phyloP scores from a whole-genome alignment of 1,284 basidiomycete species.

The Porogramme epimiltina region DNA sequence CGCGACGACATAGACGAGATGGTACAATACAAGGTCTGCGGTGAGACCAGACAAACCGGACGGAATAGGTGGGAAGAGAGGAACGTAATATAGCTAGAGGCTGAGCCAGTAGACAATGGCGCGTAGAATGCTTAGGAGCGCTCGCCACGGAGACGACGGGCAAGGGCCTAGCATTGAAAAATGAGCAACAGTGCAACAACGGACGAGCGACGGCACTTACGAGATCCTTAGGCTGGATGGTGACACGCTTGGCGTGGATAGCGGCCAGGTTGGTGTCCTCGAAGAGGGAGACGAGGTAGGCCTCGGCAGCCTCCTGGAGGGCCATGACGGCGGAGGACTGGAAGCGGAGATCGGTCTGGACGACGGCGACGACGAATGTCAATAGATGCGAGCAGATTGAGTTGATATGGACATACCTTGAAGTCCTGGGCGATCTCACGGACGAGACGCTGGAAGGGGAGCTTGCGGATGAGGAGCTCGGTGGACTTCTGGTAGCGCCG shows the following conservation, averaged over 20 bases:
- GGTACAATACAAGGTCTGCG: slow-evolving; percentile 20
- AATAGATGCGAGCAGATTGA: slow-evolving; percentile 1
- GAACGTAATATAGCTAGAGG: slow-evolving; percentile 17
- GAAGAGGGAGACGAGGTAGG: slow-evolving; percentile 96
- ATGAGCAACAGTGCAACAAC: neutral
- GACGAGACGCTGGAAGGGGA: slow-evolving; percentile 94
- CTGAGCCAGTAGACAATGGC: neutral
- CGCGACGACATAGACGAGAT: slow-evolving; percentile 9
- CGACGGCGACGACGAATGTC: slow-evolving; percentile 7
- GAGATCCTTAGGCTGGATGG: slow-evolving; percentile 87
- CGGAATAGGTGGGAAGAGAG: slow-evolving; percentile 12
- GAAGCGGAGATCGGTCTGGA: slow-evolving; percentile 90
- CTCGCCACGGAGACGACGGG: slow-evolving; percentile 88
- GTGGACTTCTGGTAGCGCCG: slow-evolving; percentile 97
- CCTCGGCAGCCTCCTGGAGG: slow-evolving; percentile 95
- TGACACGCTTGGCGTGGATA: slow-evolving; percentile 93
- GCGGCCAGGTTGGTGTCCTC: slow-evolving; percentile 92
- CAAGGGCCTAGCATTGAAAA: slow-evolving; percentile 53
- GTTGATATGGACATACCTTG: slow-evolving; percentile 62
- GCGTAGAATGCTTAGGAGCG: slow-evolving; percentile 58
- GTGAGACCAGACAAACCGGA: slow-evolving; percentile 15
- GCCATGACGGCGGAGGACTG: slow-evolving; percentile 96
- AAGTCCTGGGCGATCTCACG: slow-evolving; percentile 97
- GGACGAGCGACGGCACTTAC: slow-evolving; percentile 17
- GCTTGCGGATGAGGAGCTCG: slow-evolving; percentile 94